Base-by-base conservation (phyloP, 352 stramenopile genomes). In the Phytophthora brassicae region DNA sequence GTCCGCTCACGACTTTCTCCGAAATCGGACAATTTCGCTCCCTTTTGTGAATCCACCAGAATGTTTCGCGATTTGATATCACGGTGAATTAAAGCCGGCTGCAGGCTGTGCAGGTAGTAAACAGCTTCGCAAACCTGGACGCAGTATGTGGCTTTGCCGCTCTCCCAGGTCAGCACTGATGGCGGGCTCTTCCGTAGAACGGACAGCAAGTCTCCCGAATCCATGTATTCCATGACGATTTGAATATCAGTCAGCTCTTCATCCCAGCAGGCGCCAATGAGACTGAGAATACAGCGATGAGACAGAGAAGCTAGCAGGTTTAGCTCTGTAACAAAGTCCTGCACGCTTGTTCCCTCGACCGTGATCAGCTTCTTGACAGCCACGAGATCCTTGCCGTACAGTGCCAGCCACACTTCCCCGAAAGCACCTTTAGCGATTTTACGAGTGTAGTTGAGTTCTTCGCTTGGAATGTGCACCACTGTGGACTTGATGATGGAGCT, bases 1-100 rank as follows among this genome's bases (percentile, higher is more conserved):
- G 83, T 92, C 19, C 83, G 83, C 70, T 92, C 78, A 28, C 83
- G 78, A 24, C 78, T 89, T 55, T 92, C 83, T 14, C 83, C 83
- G 51, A 92, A 92, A 58, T 90, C 82, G 0, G 80, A 89, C 20
- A 92, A 64, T 60, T 92, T 90, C 1, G 82, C 82, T 2, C 82
- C 82, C 61, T 91, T 91, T 17, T 75, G 56, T 19, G 68, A 78
- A 62, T 92, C 82, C 19, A 97, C 66, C 12, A 97, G 78, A 56
- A 97, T 89, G 68, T 97, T 97, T 20, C 88, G 84, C 41, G 86
- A 94, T 68, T 97, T 97, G 56, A 97, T 91, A 45, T 97, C 90
- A 29, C 89, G 88, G 56, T 97, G 90, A 68, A 97, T 95, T 33
- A 97, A 70, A 35, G 87, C 81, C n/a, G 86, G 89, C 55, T 88